Base-by-base conservation (phyloP, 768 basidiomycete species). In the Pisolithus orientalis region DNA sequence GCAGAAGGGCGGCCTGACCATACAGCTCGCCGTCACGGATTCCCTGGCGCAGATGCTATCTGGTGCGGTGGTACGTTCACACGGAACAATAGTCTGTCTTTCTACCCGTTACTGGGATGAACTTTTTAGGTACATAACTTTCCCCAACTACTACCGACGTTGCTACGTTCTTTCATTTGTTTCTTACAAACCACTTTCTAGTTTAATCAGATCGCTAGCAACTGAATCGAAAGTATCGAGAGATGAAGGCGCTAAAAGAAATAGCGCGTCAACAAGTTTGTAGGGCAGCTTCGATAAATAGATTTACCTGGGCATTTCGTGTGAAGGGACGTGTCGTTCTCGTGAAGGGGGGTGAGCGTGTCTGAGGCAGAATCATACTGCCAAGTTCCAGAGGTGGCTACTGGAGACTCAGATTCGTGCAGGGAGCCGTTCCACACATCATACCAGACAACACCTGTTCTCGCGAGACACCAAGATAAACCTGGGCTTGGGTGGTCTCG, bases 121-220 rank as follows among this genome's bases (percentile, higher is more conserved):
- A 34, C 34, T 34, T 13, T 13, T 14, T 13, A 34, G 34, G 11
- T 34, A 14, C 34, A 34, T 34, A 14, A 13, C 34, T 13, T 34
- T 34, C 13, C 34, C 32, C 34, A 13, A 34, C 31, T 32, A 32
- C 31, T 10, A 32, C 31, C 6, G 31, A 13, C 32, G 32, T 34
- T 34, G 32, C 13, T 14, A 34, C 34, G 5, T 34, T 34, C 34
- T 34, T 34, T 34, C 13, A 34, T 34, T 13, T 5, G 13, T 34
- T 29, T 29, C 28, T 27, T 27, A 45, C 28, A 25, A 45, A 5
- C 44, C 44, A 32, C 55, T 60, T 56, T 82, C 80, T 51, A 80
- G 61, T 50, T 63, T 71, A 11, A 77, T 79, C 4, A 83, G 79
- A 56, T 79, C 80, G 56, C 79, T 72, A 1, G 78, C 74, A 7